Evolutionary conservation across 2,329 filamentous ascomycete species (phyloP).

Genomic region (Didymosphaeria variabile): DNA sequence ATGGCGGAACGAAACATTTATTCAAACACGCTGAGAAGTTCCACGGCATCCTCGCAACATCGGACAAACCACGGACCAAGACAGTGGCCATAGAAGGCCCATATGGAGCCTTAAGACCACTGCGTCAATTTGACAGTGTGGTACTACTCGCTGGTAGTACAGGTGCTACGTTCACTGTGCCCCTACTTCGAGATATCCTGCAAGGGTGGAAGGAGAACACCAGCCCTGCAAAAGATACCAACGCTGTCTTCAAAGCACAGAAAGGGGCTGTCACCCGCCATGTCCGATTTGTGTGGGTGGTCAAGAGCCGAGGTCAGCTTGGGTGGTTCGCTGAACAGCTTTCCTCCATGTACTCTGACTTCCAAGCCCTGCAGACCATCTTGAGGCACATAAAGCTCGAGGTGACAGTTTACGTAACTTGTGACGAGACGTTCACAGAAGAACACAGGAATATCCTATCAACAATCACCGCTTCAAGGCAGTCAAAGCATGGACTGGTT

Average conservation of each 20-base stretch:
- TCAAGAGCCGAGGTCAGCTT: conserved; percentile 63
- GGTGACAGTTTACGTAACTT: conserved; percentile 65
- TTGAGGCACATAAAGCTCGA: conserved; percentile 57
- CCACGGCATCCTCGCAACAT: conserved; percentile 22
- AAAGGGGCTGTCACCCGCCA: conserved; percentile 55
- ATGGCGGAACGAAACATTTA: conserved; percentile 62
- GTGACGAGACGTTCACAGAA: conserved; percentile 58
- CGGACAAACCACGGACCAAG: conserved; percentile 28
- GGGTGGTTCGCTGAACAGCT: conserved; percentile 64
- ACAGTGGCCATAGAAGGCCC: conserved; percentile 63
- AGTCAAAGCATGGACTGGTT: conserved; percentile 26
- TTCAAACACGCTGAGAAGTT: conserved; percentile 60
- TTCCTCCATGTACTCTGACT: conserved; percentile 54
- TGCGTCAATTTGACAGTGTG: conserved; percentile 69
- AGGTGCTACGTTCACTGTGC: conserved; percentile 67
- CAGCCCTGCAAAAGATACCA: conserved; percentile 11
- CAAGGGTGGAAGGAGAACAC: conserved; percentile 53
- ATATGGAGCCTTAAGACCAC: conserved; percentile 60
- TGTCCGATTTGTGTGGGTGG: conserved; percentile 66
- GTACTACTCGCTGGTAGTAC: conserved; percentile 68
- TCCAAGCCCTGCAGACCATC: conserved; percentile 49
- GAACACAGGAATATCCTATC: conserved; percentile 47
- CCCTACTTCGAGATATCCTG: conserved; percentile 65
- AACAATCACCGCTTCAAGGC: conserved; percentile 30
- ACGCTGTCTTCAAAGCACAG: conserved; percentile 30